Conservation (phyloP, 768 basidiomycete genomes). For the Suillus occidentalis region DNA sequence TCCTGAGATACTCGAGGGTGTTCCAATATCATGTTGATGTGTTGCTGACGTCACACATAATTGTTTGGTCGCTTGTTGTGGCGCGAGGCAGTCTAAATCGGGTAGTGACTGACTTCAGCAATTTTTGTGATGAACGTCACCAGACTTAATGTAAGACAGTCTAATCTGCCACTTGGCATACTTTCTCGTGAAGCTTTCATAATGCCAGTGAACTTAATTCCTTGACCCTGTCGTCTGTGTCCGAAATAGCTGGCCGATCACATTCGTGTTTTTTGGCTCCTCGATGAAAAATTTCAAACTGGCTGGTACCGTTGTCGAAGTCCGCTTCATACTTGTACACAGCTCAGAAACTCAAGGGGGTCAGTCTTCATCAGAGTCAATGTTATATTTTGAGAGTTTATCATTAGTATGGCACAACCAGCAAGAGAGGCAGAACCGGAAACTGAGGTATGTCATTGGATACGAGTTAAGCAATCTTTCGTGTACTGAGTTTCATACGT, state of each 20-base stretch:
- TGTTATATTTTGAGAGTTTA: not conserved
- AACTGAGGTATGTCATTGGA: not conserved
- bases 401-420: not conserved
- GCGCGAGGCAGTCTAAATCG: too few relatives aligned
- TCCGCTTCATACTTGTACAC: not conserved
- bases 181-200: not conserved
- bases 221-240: not conserved
- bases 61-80: too few relatives aligned
- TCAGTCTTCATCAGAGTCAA: not conserved
- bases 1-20: too few relatives aligned
- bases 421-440: not conserved
- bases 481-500: not conserved
- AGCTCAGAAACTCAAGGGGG: not conserved
- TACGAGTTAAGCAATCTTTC: not conserved
- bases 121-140: too few relatives aligned
- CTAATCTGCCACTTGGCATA: not conserved
- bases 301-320: not conserved
- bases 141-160: too few relatives aligned
- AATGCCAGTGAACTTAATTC: not conserved
- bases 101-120: too few relatives aligned
- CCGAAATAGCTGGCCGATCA: not conserved
- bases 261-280: not conserved
- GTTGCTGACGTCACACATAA: too few relatives aligned
- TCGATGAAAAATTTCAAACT: not conserved
- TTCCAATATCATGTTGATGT: too few relatives aligned